Conservation (phyloP, 2,329 filamentous ascomycete genomes). For the Aspergillus arachidicola region DNA sequence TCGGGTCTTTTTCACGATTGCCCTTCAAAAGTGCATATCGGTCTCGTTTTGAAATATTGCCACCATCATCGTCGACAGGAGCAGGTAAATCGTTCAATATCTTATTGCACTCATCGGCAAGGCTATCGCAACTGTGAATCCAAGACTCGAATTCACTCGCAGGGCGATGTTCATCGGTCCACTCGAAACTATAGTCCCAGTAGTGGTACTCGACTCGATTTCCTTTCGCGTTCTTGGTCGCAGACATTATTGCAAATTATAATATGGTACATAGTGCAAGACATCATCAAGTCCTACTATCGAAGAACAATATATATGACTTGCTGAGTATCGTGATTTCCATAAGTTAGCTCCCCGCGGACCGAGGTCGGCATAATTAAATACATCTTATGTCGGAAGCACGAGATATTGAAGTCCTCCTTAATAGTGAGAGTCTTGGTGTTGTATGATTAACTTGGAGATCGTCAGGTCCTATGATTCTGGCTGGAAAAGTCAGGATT, state of each 20-base stretch:
- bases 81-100: not conserved
- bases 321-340: not conserved
- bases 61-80: not conserved
- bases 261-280: not conserved
- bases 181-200: not conserved
- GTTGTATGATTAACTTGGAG: too few species aligned
- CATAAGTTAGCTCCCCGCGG: too few species aligned
- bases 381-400: not conserved
- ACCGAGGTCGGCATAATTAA: not conserved
- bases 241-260: not conserved
- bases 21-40: not conserved
- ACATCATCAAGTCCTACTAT: not conserved
- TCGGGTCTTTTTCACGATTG: not conserved
- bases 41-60: not conserved
- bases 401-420: not conserved
- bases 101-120: not conserved
- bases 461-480: too few species aligned
- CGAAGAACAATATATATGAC: not conserved
- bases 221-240: not conserved
- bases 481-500: too few species aligned
- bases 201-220: not conserved
- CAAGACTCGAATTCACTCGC: not conserved
- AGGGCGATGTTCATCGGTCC: not conserved
- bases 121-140: not conserved
- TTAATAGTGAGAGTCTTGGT: too few species aligned